Conservation (phyloP, 495 filamentous ascomycete genomes). For the Clavariopsis aquatica region DNA sequence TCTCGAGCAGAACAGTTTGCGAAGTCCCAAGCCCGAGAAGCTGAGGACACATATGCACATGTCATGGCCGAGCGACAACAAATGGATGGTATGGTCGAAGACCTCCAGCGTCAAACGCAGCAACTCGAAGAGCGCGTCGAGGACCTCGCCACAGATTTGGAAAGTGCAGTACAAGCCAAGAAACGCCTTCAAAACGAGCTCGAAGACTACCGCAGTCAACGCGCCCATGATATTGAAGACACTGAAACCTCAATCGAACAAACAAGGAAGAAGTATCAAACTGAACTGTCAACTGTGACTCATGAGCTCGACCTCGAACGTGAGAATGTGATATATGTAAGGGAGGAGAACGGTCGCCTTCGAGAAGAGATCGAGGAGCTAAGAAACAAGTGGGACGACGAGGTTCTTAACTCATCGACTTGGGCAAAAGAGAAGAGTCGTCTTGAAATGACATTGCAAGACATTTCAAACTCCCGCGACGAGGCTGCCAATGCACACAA, state of each 20-base stretch:
- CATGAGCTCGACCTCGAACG: conserved; percentile 91
- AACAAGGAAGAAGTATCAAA: conserved; percentile 94
- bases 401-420: conserved; percentile 94
- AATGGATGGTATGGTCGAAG: conserved; percentile 85
- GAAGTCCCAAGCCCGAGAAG: conserved; percentile 81
- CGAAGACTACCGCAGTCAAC: conserved; percentile 93
- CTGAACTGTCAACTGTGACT: conserved; percentile 83
- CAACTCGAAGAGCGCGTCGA: conserved; percentile 87
- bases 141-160: conserved; percentile 86
- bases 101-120: conserved; percentile 86
- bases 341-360: conserved; percentile 63
- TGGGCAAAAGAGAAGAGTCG: conserved; percentile 98
- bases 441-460: conserved; percentile 85
- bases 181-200: conserved; percentile 96
- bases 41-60: conserved; percentile 84
- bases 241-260: conserved; percentile 96
- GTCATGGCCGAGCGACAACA: conserved; percentile 92
- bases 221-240: conserved; percentile 94
- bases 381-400: conserved; percentile 96
- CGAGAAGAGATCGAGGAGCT: conserved; percentile 94
- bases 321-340: conserved; percentile 73
- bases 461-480: conserved; percentile 84
- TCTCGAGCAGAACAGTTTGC: conserved; percentile 91
- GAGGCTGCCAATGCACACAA: conserved; percentile 92
- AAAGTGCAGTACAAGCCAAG: conserved; percentile 83